phyloP scores from a whole-genome alignment of 176 grass and related monocot species.

The Tillandsia leiboldiana region DNA sequence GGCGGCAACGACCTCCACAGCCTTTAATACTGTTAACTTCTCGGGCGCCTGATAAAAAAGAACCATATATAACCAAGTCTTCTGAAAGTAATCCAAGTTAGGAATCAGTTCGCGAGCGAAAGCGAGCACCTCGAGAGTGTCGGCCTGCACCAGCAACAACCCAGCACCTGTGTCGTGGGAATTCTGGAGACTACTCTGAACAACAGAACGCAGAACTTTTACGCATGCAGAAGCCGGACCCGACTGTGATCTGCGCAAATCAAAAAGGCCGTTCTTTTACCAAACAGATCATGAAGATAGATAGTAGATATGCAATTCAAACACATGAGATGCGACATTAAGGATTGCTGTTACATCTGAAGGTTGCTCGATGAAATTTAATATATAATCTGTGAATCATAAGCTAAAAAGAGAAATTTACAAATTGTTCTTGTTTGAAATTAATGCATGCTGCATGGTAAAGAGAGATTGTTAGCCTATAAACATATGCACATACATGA shows the following conservation, averaged over 20 bases:
- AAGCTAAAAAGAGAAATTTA: background rate
- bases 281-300: background rate
- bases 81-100: background rate
- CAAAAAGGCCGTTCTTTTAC: background rate
- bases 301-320: background rate
- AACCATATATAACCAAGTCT: background rate
- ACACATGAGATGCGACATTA: background rate
- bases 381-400: background rate
- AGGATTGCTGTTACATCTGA: background rate
- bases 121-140: constrained; percentile 46
- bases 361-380: background rate
- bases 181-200: constrained; percentile 53
- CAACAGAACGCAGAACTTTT: constrained; percentile 47
- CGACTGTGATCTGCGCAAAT: constrained; percentile 51
- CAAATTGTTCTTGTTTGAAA: no score
- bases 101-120: background rate
- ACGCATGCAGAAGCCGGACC: constrained; percentile 64
- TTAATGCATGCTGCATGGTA: no score
- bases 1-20: constrained; percentile 61
- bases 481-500: no score
- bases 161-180: constrained; percentile 65
- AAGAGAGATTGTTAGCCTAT: no score
- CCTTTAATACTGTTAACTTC: constrained; percentile 31
- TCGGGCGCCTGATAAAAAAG: constrained; percentile 26
- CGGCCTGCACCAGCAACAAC: constrained; percentile 74